Percentiles rank a stretch among this genome's conserved stretches.
Evolutionary conservation across 495 filamentous ascomycete genomes (phyloP).

Genomic region (Penicillium salamii): DNA sequence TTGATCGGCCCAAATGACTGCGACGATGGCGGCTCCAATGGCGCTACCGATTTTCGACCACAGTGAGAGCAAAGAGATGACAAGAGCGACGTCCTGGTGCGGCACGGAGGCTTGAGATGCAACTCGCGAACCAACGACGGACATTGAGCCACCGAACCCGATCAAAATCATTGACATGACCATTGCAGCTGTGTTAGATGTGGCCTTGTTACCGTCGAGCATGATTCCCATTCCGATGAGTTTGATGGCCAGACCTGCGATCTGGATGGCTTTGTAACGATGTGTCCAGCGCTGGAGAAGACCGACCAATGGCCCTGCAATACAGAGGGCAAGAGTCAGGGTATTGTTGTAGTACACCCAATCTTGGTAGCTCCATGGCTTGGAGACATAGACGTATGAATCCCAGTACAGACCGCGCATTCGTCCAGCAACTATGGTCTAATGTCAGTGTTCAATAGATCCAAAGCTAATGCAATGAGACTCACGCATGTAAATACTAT

Average conservation of each 20-base stretch:
- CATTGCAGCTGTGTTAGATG: constrained; percentile 8
- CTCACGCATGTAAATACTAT: constrained; percentile 11
- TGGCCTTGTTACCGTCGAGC: constrained; percentile 19
- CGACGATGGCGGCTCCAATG: constrained; percentile 10
- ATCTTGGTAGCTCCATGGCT: constrained; percentile 11
- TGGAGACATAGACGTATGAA: constrained; percentile 12
- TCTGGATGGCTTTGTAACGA: constrained; percentile 27
- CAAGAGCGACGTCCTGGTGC: constrained; percentile 13
- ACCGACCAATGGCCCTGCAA: constrained; percentile 1
- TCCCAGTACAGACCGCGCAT: constrained; percentile 11
- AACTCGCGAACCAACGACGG: constrained; percentile 14
- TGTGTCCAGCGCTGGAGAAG: constrained; percentile 6
- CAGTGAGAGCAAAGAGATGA: constrained; percentile 9
- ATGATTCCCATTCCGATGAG: constrained; percentile 14
- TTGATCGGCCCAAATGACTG: constrained; percentile 10
- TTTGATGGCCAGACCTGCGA: constrained; percentile 22
- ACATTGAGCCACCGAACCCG: constrained; percentile 11
- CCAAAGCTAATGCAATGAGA: not conserved
- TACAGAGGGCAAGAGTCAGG: constrained; percentile 5
- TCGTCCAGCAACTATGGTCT: not conserved
- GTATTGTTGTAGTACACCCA: constrained; percentile 10
- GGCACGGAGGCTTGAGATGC: constrained; percentile 13
- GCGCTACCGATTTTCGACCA: constrained; percentile 10
- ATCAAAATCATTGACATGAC: constrained; percentile 8
- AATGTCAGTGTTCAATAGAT: not conserved